These are phyloP conservation scores for Maudiozyma humilis DNA, from an alignment of 1,139 yeast genomes.

Conservation along the genomic window DNA sequence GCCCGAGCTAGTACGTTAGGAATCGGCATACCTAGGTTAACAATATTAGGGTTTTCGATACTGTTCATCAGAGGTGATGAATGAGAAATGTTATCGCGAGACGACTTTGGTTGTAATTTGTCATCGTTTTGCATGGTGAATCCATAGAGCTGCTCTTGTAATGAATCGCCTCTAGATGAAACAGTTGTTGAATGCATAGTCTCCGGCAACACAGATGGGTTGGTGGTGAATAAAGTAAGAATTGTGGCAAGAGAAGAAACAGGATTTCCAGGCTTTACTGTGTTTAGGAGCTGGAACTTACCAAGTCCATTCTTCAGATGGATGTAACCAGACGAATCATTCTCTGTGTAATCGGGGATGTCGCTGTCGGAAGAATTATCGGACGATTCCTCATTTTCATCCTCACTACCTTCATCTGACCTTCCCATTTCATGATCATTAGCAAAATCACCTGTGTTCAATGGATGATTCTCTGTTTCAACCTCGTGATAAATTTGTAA, in stretches of 20 bases:
- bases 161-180: neutral
- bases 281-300: slow-evolving; percentile 69
- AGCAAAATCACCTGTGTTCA: neutral
- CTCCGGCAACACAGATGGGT: neutral
- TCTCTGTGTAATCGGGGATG: slow-evolving; percentile 1
- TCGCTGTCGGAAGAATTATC: neutral
- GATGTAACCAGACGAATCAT: slow-evolving; percentile 26
- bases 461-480: slow-evolving; percentile 14
- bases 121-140: neutral
- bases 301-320: slow-evolving; percentile 37
- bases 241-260: slow-evolving; percentile 76
- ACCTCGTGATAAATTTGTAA: slow-evolving; percentile 69
- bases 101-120: neutral
- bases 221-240: slow-evolving; percentile 52
- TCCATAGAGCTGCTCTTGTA: slow-evolving; percentile 1
- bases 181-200: neutral
- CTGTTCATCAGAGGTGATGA: neutral
- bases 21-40: slow-evolving; percentile 4
- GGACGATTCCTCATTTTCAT: neutral
- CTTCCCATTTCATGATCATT: neutral
- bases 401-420: neutral
- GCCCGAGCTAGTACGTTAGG: slow-evolving; percentile 37
- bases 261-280: slow-evolving; percentile 79
- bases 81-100: neutral
- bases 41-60: neutral